These are phyloP conservation scores for Eustoma russellianum DNA, from an alignment of 257 asterid species.

Conservation along the genomic window DNA sequence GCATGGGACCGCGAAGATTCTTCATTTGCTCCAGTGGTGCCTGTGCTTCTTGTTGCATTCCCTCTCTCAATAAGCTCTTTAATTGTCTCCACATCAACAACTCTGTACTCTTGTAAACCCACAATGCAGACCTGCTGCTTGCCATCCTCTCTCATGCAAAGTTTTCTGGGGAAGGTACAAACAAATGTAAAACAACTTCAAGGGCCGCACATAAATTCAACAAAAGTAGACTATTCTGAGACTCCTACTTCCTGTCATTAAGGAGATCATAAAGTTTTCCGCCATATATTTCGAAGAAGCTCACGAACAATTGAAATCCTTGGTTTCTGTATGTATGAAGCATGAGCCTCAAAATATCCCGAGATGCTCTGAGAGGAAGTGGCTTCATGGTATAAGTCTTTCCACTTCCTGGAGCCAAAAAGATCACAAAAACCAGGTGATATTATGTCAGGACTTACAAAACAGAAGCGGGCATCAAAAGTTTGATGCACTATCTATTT, in stretches of 20 bases:
- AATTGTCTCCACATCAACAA: slow-evolving; percentile 47
- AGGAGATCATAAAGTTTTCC: slow-evolving; percentile 95
- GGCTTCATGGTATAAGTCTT: slow-evolving; percentile 98
- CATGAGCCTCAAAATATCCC: slow-evolving; percentile 91
- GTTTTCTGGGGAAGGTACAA: slow-evolving; percentile 34
- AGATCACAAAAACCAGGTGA: slow-evolving; percentile 2
- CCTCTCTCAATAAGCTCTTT: slow-evolving; percentile 97
- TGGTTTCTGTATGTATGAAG: slow-evolving; percentile 92
- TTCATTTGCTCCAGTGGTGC: slow-evolving; percentile 98
- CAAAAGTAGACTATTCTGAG: slow-evolving; percentile 6
- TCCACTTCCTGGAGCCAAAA: slow-evolving; percentile 74
- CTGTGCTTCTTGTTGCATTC: slow-evolving; percentile 83
- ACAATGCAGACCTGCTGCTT: slow-evolving; percentile 49
- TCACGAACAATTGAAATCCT: slow-evolving; percentile 80
- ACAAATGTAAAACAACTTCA: background rate
- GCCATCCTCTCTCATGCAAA: slow-evolving; percentile 99
- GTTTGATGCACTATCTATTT: background rate
- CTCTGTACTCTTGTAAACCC: slow-evolving; percentile 44
- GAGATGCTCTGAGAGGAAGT: slow-evolving; percentile 82
- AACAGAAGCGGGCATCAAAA: background rate
- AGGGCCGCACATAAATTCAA: background rate
- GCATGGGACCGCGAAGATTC: slow-evolving; percentile 99
- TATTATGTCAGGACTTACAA: background rate
- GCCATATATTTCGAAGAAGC: slow-evolving; percentile 98
- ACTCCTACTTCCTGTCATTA: slow-evolving; percentile 78